A percentile compares a stretch with the other conserved stretches of the same genome.
phyloP scores from a whole-genome alignment of 305 asterid genomes.

The Rubia balearica region DNA sequence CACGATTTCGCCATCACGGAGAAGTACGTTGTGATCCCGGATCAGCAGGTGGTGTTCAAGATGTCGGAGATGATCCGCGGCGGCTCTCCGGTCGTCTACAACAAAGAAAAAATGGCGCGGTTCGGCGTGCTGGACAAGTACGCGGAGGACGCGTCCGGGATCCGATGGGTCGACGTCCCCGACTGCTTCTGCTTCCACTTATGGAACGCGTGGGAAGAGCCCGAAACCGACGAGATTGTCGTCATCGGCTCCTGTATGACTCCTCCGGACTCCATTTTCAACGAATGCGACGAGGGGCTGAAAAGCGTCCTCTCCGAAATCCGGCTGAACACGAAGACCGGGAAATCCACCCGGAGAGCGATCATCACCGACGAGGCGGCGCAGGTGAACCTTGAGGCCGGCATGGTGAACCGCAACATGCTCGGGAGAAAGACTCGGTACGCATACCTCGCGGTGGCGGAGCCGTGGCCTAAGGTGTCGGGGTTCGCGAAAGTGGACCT shows the following conservation, averaged over 20 bases:
- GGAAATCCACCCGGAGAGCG: conserved; percentile 50
- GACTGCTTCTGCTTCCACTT: conserved; percentile 89
- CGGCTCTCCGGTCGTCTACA: conserved; percentile 83
- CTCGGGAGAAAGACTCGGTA: conserved; percentile 62
- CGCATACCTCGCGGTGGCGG: conserved; percentile 78
- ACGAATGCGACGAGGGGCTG: conserved; percentile 69
- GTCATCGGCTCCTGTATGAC: conserved; percentile 97
- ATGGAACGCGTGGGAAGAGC: conserved; percentile 99
- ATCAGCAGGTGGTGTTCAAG: conserved; percentile 89
- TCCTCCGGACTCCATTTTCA: conserved; percentile 89
- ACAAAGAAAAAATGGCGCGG: conserved; percentile 46
- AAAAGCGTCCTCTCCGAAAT: conserved; percentile 82
- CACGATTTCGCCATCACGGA: conserved; percentile 89
- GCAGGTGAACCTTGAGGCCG: conserved; percentile 81
- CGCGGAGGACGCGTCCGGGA: conserved; percentile 31
- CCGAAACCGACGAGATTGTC: conserved; percentile 61
- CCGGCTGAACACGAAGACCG: conserved; percentile 60
- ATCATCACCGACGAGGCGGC: conserved; percentile 41
- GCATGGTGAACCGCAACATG: conserved; percentile 80
- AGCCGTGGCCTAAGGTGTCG: conserved; percentile 95
- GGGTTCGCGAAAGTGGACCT: conserved; percentile 86
- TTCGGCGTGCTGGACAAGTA: conserved; percentile 66
- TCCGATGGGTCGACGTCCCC: conserved; percentile 74
- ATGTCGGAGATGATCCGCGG: conserved; percentile 79
- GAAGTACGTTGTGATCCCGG: conserved; percentile 63